Evolutionary conservation across 441 rosid species (phyloP), one percentile per base, ranked within the genome.

Genomic region (Gossypium gossypioides): DNA sequence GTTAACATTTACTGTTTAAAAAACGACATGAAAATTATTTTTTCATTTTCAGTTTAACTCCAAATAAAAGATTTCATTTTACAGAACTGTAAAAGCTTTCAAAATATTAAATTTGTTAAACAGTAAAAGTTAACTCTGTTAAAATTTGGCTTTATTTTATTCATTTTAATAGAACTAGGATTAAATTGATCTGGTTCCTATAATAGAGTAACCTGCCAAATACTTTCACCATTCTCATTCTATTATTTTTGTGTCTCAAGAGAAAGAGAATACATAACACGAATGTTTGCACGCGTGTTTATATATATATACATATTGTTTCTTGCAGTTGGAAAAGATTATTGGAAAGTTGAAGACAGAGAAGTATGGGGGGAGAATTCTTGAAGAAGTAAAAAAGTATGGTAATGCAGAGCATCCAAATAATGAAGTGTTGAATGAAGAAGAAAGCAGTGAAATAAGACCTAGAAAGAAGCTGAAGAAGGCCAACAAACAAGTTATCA

Each of bases 341-440:
- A 87, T 92, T 67, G 99, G 99, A 67, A 92, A 87, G 76, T 62
- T 94, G 73, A 90, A 94, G 85, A 79, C 92, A 12, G 88, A 81
- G 16, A 94, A 85, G 74, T 94, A 87, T 13, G 98, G 96, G 24
- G 83, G 73, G 72, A 86, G 79, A 84, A 88, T 91, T 82, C 90
- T 91, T 4, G 88, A 88, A 84, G 89, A 84, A 81, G 86, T 90
- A 21, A 73, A 60, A 68, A 86, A 79, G 63, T 82, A 78, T 44
- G 73, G 50, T 0, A 42, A 34, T 42, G 48, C 82, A 1, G 83
- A 70, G 25, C 77, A 63, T 42, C 76, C 75, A 46, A 85, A 72
- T 60, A 68, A 69, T 74, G 69, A 46, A 52, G 24, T 37, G 37
- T 63, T 18, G 40, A 77, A 82, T 59, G 87, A 78, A 3, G 86